Evolutionary conservation across 2,329 filamentous ascomycete genomes (phyloP).

Genomic region (Pseudogymnoascus sp.): DNA sequence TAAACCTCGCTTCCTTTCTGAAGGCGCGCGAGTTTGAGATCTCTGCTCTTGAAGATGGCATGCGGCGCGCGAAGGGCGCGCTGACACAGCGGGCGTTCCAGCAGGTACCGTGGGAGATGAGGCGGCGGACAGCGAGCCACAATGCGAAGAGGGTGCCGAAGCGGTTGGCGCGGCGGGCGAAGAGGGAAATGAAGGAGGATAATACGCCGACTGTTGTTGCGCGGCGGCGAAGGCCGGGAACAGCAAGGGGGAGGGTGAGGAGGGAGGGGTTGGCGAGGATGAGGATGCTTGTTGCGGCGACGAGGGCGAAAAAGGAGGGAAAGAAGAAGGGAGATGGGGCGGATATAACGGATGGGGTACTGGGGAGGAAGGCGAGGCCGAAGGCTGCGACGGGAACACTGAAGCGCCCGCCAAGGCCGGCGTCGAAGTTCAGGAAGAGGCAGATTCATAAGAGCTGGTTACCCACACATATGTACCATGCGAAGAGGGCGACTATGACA

Average conservation of each 20-base stretch:
- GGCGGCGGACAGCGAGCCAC: constrained; percentile 85
- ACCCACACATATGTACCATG: constrained; percentile 88
- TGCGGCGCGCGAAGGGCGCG: constrained; percentile 60
- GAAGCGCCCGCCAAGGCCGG: constrained; percentile 53
- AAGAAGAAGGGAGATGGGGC: constrained; percentile 20
- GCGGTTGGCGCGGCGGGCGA: constrained; percentile 61
- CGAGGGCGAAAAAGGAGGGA: constrained; percentile 36
- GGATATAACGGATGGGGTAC: constrained; percentile 24
- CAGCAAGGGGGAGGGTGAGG: constrained; percentile 52
- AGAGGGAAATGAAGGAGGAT: constrained; percentile 71
- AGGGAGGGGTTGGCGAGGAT: constrained; percentile 69
- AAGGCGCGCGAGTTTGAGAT: constrained; percentile 85
- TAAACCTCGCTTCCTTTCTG: constrained; percentile 79
- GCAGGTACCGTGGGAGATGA: constrained; percentile 73
- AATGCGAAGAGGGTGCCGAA: constrained; percentile 86
- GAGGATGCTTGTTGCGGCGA: constrained; percentile 51
- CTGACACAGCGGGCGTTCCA: constrained; percentile 73
- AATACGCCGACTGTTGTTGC: constrained; percentile 76
- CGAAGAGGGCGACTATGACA: constrained; percentile 87
- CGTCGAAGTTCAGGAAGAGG: constrained; percentile 70
- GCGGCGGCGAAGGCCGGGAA: constrained; percentile 51
- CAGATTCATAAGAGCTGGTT: constrained; percentile 88
- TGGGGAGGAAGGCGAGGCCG: constrained; percentile 41
- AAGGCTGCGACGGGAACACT: constrained; percentile 64
- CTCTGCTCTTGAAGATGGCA: constrained; percentile 70